Base-by-base conservation (phyloP, 371 early-diverging fungal species). In the Mucor velutinosus region DNA sequence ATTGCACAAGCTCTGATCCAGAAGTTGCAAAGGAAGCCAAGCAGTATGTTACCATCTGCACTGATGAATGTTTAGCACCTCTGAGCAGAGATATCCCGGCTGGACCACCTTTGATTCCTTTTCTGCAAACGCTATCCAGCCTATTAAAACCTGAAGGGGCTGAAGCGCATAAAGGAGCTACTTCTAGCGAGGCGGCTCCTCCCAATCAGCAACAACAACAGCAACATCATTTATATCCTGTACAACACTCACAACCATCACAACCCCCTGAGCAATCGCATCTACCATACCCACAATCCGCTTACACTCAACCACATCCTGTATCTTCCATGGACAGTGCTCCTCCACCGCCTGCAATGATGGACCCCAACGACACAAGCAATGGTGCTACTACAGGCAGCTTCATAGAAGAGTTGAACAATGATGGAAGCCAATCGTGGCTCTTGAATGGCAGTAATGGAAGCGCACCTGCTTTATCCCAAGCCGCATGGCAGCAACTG, bases 401-500 rank as follows among this genome's bases (percentile, higher is more conserved):
- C 53, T 53, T 53, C 14, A 53, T 53, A 27, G 53, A 25, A 53
- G 53, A 53, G 6, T 53, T 53, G 4, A 53, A 25, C 27, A 25
- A 61, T 53, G 39, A 58, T 7, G 56, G 47, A 23, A 45, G 35
- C 11, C 53, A 53, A 27, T 53, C 53, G 10, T 72, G 67, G 72
- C 47, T 72, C 23, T 49, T 72, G 11, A 65, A 70, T 47, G 72
- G 72, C 1, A 32, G 59, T 11, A 41, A 19, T 6, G 45, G 29
- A 15, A 58, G 45, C 5, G 30, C 15, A 23, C 56, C 58, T 2
- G 56, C 69, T 6, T 41, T 71, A 30, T 60, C 71, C 7, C 76
- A 76, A 58, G 73, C 70, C 4, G 69, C 80, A 8, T 80, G 80
- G 80, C 80, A 77, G 51, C 72, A 80, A 32, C 51, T 80, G 1